Conservation (phyloP, 2,329 filamentous ascomycete species). For the Penicillium sp. region DNA sequence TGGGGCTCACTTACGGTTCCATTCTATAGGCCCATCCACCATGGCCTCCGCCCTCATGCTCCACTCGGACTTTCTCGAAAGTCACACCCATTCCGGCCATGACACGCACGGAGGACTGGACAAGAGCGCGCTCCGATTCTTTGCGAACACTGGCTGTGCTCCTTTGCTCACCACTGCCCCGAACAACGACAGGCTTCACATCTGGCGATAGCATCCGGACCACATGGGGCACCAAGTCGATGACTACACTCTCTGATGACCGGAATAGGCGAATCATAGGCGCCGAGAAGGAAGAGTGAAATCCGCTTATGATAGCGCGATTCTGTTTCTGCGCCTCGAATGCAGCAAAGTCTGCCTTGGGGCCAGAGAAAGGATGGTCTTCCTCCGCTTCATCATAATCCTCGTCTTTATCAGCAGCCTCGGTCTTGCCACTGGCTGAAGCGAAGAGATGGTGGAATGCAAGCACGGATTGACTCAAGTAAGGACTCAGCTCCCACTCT, state of each 20-base stretch:
- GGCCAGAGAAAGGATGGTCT: conserved; percentile 73
- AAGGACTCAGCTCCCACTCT: conserved; percentile 88
- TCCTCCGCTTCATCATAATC: conserved; percentile 49
- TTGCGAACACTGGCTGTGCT: conserved; percentile 82
- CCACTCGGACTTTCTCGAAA: conserved; percentile 77
- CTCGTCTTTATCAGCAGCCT: conserved; percentile 47
- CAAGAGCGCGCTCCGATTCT: conserved; percentile 76
- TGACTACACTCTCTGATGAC: conserved; percentile 71
- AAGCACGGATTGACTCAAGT: conserved; percentile 79
- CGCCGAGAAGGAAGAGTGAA: conserved; percentile 70
- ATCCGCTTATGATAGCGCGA: conserved; percentile 65
- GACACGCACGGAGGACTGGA: conserved; percentile 73
- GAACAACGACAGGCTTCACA: conserved; percentile 84
- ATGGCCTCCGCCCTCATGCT: conserved; percentile 60
- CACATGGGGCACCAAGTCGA: conserved; percentile 80
- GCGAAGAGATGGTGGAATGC: conserved; percentile 92
- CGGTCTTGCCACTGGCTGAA: conserved; percentile 56
- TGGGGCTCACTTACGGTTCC: conserved; percentile 71
- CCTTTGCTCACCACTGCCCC: conserved; percentile 62
- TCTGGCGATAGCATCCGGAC: conserved; percentile 81
- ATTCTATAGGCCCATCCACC: conserved; percentile 84
- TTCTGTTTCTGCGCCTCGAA: conserved; percentile 78
- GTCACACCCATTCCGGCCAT: conserved; percentile 79
- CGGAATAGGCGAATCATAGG: conserved; percentile 74
- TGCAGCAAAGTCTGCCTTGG: conserved; percentile 76